phyloP scores from a whole-genome alignment of 2,329 filamentous ascomycete genomes.

The Colletotrichum echinochloae region DNA sequence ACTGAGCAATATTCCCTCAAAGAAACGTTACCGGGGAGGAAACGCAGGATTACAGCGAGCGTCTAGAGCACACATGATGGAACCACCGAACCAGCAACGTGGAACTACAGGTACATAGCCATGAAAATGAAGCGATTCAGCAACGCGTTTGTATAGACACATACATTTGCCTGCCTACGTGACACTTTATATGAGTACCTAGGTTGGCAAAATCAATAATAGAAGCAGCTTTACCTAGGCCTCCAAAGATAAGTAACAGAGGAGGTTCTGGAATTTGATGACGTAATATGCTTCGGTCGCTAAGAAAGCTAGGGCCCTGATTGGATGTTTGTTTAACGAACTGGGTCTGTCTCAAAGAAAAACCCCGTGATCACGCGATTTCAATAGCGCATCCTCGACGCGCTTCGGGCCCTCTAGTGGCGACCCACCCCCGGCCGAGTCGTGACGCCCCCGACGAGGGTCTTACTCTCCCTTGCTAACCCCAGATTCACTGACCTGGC shows the following conservation, averaged over 20 bases:
- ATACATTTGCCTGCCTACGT: background rate
- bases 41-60: too few relatives aligned
- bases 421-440: constrained; percentile 22
- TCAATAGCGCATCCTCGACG: constrained; percentile 14
- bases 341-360: background rate
- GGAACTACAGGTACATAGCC: too few relatives aligned
- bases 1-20: too few relatives aligned
- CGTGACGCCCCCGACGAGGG: constrained; percentile 25
- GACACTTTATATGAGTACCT: background rate
- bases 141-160: background rate
- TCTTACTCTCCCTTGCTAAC: background rate
- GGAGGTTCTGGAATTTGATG: background rate
- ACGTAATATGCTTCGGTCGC: background rate
- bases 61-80: too few relatives aligned
- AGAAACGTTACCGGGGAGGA: too few relatives aligned
- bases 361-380: constrained; percentile 1
- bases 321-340: background rate
- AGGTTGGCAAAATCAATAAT: background rate
- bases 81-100: too few relatives aligned
- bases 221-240: background rate
- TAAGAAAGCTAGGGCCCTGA: background rate
- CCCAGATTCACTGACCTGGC: constrained; percentile 15
- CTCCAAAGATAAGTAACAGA: background rate
- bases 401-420: constrained; percentile 12
- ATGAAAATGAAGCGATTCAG: too few relatives aligned